Conservation (phyloP, 192 early-diverging fungal genomes). For the Coemansia sp. region DNA sequence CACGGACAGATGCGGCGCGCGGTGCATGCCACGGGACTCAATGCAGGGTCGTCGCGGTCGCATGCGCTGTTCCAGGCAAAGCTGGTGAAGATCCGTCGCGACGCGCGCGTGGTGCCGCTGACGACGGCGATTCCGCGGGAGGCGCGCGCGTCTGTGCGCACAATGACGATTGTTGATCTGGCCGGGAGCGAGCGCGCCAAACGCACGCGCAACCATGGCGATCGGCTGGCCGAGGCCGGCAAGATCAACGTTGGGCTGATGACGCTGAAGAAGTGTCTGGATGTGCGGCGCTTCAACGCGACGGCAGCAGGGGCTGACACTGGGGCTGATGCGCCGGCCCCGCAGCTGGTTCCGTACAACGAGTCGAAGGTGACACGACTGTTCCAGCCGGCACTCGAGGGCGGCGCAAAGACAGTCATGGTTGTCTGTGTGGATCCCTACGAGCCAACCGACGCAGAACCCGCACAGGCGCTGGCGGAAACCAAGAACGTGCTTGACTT, state of each 20-base stretch:
- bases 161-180: constrained; percentile 67
- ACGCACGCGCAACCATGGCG: constrained; percentile 57
- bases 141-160: constrained; percentile 35
- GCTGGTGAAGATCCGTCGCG: constrained; percentile 59
- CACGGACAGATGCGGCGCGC: constrained; percentile 62
- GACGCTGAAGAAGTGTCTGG: constrained; percentile 72
- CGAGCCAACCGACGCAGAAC: constrained; percentile 57
- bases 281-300: constrained; percentile 60
- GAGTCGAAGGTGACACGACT: constrained; percentile 70
- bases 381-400: constrained; percentile 64
- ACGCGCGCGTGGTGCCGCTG: constrained; percentile 27
- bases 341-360: constrained; percentile 62
- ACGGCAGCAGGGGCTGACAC: neutral
- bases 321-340: no score
- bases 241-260: constrained; percentile 72
- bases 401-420: constrained; percentile 61
- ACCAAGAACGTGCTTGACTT: constrained; percentile 63
- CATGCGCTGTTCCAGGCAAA: constrained; percentile 71
- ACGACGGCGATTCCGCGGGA: neutral
- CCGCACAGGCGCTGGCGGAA: constrained; percentile 28
- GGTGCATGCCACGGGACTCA: constrained; percentile 60
- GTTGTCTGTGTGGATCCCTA: constrained; percentile 65
- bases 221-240: constrained; percentile 62
- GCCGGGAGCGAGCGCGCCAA: constrained; percentile 69
- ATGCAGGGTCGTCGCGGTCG: constrained; percentile 60